Evolutionary conservation across 768 basidiomycete species (phyloP), one percentile per base, ranked within the genome.

Genomic region (Lyophyllum decastes): DNA sequence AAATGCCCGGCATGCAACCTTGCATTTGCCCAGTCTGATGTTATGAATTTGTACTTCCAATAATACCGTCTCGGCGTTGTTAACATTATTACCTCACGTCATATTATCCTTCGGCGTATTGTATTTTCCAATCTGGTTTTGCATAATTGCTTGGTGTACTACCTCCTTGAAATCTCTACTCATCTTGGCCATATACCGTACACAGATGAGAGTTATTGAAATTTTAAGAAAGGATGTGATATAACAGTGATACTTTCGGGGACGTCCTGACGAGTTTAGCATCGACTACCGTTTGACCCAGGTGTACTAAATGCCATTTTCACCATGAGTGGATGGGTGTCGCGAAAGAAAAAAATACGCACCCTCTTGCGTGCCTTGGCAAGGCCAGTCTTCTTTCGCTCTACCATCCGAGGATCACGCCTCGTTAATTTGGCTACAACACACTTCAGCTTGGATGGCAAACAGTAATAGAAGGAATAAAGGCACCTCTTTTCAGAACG

Each of bases 391-490:
- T 99, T 99, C 79, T 99, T 99, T 66, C 96, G 83, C 76, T 99
- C 96, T 27, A 97, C 95, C 92, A 96, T 92, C 73, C 97, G 89
- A 46, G 95, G 94, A 79, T 99, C 96, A 66, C 95, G 87, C 71
- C 86, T 85, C 57, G 94, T 74, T 47, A 95, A 77, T 77, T 93
- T 89, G 58, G 92, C 95, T 97, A 68, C 60, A 57, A 60, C 48
- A 30, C 6, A 16, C n/a, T 17, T 59, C 6, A 60, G 52, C 16
- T 51, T 54, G 34, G 62, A 57, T 52, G 26, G 52, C 56, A 47
- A 16, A 46, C 24, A 59, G 14, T 4, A 59, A 48, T 11, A 24
- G 40, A 58, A 19, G 26, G 16, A 59, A 11, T 9, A 30, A 25
- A 73, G 84, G 45, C 66, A 94, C 95, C 88, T 82, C 84, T 85